Conservation (phyloP, 768 basidiomycete genomes). For the Harrya chromipes region DNA sequence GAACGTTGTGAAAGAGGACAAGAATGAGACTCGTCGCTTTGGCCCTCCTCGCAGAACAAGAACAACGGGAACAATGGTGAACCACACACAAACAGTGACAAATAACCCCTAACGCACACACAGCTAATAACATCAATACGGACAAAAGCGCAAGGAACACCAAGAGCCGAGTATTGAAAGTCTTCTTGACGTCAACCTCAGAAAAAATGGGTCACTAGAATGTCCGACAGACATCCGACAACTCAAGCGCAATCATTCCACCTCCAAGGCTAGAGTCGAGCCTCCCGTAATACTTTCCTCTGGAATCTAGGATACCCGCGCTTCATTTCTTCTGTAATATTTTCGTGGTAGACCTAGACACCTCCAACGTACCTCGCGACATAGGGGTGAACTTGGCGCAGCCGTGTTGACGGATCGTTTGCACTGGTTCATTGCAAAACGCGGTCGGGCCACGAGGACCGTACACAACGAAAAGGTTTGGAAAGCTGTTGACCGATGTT, state of each 20-base stretch:
- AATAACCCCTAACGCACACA: constrained; percentile 4
- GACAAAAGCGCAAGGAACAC: too few species aligned
- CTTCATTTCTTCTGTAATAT: constrained; percentile 9
- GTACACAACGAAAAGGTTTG: constrained; percentile 5
- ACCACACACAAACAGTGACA: constrained; percentile 15
- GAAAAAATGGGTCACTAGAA: too few species aligned
- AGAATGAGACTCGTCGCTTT: constrained; percentile 8
- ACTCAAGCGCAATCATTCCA: too few species aligned
- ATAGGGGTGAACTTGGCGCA: constrained; percentile 10
- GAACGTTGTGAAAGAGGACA: constrained; percentile 22
- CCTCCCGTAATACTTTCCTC: not conserved
- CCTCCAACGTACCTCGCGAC: not conserved
- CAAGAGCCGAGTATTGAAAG: too few species aligned
- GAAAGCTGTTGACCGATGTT: constrained; percentile 5
- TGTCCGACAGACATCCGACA: too few species aligned
- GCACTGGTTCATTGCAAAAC: constrained; percentile 4
- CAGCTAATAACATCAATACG: too few species aligned
- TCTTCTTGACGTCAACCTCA: too few species aligned
- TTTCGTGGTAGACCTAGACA: constrained; percentile 6
- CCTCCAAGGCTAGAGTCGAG: too few species aligned
- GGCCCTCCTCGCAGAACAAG: constrained; percentile 13
- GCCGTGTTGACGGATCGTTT: not conserved
- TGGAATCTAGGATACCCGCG: constrained; percentile 6
- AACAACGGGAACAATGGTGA: constrained; percentile 14
- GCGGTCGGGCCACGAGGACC: constrained; percentile 11